Evolutionary conservation across 139 green algal species (phyloP).

Genomic region (Marvania coccoides): DNA sequence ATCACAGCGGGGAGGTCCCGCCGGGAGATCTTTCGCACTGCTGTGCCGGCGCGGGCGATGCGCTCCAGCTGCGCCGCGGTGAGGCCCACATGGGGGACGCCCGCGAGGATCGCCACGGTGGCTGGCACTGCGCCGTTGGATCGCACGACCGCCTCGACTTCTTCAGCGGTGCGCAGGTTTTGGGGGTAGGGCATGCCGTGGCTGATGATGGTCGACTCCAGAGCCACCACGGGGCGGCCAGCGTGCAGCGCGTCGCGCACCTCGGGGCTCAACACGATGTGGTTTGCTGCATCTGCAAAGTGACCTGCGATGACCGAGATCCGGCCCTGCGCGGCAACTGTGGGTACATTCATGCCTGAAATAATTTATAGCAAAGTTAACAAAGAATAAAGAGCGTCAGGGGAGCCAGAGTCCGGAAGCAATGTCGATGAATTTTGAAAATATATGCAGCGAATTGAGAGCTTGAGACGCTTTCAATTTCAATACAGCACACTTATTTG

Average conservation of each 20-base stretch:
- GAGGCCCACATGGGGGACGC: conserved; percentile 57
- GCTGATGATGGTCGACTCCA: conserved; percentile 95
- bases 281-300: too few species aligned
- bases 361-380: too few species aligned
- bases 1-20: conserved; percentile 75
- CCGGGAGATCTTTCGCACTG: conserved; percentile 70
- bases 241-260: conserved; percentile 59
- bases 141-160: conserved; percentile 81
- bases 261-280: conserved; percentile 31
- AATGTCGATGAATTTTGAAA: too few species aligned
- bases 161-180: conserved; percentile 77
- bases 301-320: too few species aligned
- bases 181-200: conserved; percentile 97
- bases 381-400: too few species aligned
- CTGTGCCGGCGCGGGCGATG: conserved; percentile 27
- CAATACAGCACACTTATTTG: too few species aligned
- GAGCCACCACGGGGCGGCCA: conserved; percentile 71
- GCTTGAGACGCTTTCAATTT: too few species aligned
- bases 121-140: conserved; percentile 67
- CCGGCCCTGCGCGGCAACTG: too few species aligned
- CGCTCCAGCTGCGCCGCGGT: conserved; percentile 33
- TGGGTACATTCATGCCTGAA: too few species aligned
- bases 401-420: too few species aligned
- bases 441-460: too few species aligned
- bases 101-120: conserved; percentile 88